These are phyloP conservation scores for Sphenostylis stenocarpa DNA, from an alignment of 306 rosid species.

Conservation along the genomic window DNA sequence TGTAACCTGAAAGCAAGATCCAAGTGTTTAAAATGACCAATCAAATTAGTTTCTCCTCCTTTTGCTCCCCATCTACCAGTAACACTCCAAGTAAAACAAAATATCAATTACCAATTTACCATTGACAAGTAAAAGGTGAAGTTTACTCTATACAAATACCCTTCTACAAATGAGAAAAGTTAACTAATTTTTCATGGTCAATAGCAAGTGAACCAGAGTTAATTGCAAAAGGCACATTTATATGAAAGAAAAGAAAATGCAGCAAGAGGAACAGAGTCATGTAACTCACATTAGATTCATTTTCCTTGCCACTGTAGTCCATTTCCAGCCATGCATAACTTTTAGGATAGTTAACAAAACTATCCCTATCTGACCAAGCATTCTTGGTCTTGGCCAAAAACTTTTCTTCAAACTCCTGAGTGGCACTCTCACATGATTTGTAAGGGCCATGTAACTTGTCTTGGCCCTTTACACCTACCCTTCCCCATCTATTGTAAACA, in stretches of 20 bases:
- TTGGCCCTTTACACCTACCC: conserved; percentile 93
- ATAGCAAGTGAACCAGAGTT: not conserved
- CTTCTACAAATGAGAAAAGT: not conserved
- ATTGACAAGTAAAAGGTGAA: not conserved
- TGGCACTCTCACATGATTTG: conserved; percentile 52
- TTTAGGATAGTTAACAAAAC: conserved; percentile 57
- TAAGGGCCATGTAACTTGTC: conserved; percentile 70
- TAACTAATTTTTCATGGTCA: conserved; percentile 13
- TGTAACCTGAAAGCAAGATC: conserved; percentile 53
- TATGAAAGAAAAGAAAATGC: conserved; percentile 16
- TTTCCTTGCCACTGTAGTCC: conserved; percentile 70
- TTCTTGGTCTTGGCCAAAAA: conserved; percentile 80
- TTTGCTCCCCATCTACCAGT: not conserved
- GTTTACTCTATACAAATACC: not conserved
- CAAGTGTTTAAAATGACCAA: conserved; percentile 29
- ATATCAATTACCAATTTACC: not conserved
- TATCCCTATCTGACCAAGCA: conserved; percentile 63
- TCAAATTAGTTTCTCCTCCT: not conserved
- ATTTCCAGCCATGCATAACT: conserved; percentile 85
- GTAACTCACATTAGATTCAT: conserved; percentile 64
- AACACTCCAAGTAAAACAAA: conserved; percentile 19
- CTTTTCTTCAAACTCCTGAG: conserved; percentile 64
- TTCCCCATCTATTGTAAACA: conserved; percentile 94
- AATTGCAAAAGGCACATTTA: conserved; percentile 12
- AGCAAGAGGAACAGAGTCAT: conserved; percentile 18